Evolutionary conservation across 768 basidiomycete species (phyloP), one percentile per base, ranked within the genome.

Genomic region (Agaricus subrufescens): DNA sequence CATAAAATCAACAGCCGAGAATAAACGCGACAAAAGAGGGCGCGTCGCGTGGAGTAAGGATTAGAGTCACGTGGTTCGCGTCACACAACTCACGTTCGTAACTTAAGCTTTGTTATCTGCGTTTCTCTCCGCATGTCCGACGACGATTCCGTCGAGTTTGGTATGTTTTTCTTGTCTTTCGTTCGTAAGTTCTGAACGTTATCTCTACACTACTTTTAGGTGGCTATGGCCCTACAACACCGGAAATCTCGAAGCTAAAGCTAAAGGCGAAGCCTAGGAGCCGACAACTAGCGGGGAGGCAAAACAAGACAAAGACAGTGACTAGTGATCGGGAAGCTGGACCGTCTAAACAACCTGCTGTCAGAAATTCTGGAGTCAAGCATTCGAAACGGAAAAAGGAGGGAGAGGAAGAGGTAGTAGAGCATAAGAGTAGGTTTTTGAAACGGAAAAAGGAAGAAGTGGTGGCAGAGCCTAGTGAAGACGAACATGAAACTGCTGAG

Each of bases 191-290:
- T 37, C 31, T n/a, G 5, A 48, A 19, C 19, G 19, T 19, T 48
- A 11, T 14, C 15, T 38, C 12, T 37, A 23, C 2, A 3, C n/a
- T 10, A 27, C 45, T 27, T 19, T 1, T 34, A 66, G 65, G 65
- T 27, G 65, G 65, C 34, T 62, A 65, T 51, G 52, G 51, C 2
- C 59, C 61, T n/a, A 66, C 63, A 11, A 66, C 65, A 12, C 63
- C 65, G 39, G 59, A 49, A 43, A 43, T 50, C 52, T 55, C 3
- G 9, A 46, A 4, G 40, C 30, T 19, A 19, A 19, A 19, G 19
- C 19, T 19, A 43, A 61, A 46, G 57, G 26, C 51, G 25, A 60
- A 50, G 37, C 12, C 52, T 12, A 50, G 26, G 10, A 31, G 52
- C 30, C 46, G 40, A 25, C 37, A 47, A 29, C 51, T 51, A 30